Base-by-base conservation (phyloP, 2,329 filamentous ascomycete species). In the Cladosporium colombiae region DNA sequence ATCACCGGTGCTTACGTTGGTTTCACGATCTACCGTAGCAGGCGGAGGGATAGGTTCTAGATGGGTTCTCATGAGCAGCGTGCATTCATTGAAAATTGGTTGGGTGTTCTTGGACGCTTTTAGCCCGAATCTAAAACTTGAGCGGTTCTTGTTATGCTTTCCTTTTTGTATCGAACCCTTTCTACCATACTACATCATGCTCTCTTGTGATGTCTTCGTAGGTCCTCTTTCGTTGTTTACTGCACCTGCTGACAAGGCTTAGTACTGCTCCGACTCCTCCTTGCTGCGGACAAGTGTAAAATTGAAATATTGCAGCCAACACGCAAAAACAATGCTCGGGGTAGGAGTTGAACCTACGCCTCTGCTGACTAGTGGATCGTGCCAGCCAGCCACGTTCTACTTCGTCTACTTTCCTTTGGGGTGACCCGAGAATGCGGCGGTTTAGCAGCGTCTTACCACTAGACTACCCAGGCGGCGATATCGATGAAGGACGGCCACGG, bases 1-100 rank as follows among this genome's bases (percentile, higher is more conserved):
- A 72, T 89, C 53, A 91, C 84, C 11, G 93, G 91, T 70, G 91
- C 78, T 5, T 99, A 98, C 77, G 88, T 93, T 53, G 94, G 92
- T 31, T 98, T 85, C 77, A 97, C 93, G 7, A 85, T 89, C 55
- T 99, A 91, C 81, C 86, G 93, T 75, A 88, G 85, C 78, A 77
- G 79, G 73, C 73, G 77, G 68, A 74, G 81, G 72, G 77, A 79
- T 63, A 75, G 82, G 70, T 84, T 84, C 68, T 84, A 66, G 72
- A 33, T 13, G 10, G 23, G 14, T n/a, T 57, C 10, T 40, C n/a
- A 10, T 29, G 52, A 55, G 52, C 52, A 31, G 31, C 31, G 52
- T 55, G 52, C 52, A 55, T 55, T 55, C 31, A 31, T 55, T 29
- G 52, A 27, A 55, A 33, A 33, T 27, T 33, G 52, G 21, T 21